These are phyloP conservation scores for Orbilia oligospora DNA, from an alignment of 2,329 filamentous ascomycete species.

Conservation along the genomic window DNA sequence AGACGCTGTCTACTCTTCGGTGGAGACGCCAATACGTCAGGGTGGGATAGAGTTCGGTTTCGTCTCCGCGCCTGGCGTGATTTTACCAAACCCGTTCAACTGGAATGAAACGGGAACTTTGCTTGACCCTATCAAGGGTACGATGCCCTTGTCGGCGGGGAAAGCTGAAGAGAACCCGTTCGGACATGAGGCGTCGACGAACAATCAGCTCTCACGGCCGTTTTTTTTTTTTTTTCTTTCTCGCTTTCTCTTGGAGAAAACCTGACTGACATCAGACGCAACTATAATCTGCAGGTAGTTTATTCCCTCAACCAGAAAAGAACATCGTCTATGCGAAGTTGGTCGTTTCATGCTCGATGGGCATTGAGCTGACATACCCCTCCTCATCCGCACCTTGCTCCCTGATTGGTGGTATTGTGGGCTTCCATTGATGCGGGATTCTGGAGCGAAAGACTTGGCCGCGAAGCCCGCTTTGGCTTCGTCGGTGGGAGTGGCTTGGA, in stretches of 20 bases:
- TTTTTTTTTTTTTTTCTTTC: not conserved
- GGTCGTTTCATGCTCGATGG: constrained; percentile 39
- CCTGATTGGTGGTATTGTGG: constrained; percentile 38
- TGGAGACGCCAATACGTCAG: constrained; percentile 20
- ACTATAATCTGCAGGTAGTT: constrained; percentile 12
- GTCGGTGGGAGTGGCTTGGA: constrained; percentile 36
- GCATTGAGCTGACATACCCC: constrained; percentile 25
- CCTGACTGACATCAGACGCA: constrained; percentile 22
- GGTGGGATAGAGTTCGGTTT: constrained; percentile 19
- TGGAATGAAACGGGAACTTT: constrained; percentile 55
- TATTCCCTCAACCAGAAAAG: constrained; percentile 46
- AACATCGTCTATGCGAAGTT: constrained; percentile 31
- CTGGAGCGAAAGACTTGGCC: not conserved
- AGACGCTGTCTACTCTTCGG: constrained; percentile 9
- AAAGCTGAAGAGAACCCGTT: constrained; percentile 35
- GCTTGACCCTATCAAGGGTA: constrained; percentile 32
- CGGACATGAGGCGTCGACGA: constrained; percentile 30
- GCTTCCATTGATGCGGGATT: constrained; percentile 21
- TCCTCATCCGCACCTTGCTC: constrained; percentile 4
- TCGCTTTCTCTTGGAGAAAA: not conserved
- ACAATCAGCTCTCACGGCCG: constrained; percentile 20
- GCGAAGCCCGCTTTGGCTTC: constrained; percentile 29
- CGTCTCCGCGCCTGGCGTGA: constrained; percentile 32
- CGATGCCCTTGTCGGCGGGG: constrained; percentile 51
- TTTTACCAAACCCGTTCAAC: constrained; percentile 35